phyloP scores from a whole-genome alignment of 257 asterid species.

The Penstemon davidsonii region DNA sequence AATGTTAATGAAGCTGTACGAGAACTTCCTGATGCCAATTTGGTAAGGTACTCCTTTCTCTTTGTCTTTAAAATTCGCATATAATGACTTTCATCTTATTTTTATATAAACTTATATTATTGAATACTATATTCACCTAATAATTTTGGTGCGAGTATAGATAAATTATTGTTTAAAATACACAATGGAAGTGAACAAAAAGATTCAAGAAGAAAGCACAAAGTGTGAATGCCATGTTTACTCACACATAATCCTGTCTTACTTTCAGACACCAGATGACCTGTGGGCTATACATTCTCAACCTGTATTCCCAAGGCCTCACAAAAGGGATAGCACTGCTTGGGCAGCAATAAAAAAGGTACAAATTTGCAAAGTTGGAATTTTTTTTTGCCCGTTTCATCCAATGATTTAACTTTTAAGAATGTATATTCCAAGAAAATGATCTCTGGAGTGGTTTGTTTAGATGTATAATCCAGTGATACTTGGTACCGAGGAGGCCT shows the following conservation, averaged over 20 bases:
- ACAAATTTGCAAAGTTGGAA: constrained; percentile 13
- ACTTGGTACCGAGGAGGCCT: too few species aligned
- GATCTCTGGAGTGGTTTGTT: neutral
- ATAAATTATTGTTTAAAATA: constrained; percentile 13
- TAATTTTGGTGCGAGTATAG: constrained; percentile 6
- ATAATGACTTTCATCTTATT: constrained; percentile 12
- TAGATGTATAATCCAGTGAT: neutral
- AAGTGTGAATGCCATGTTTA: constrained; percentile 16
- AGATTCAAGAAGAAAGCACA: constrained; percentile 1
- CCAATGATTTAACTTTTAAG: neutral
- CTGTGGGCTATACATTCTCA: constrained; percentile 90
- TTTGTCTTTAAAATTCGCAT: constrained; percentile 31
- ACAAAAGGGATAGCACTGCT: constrained; percentile 55
- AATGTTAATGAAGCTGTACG: constrained; percentile 94
- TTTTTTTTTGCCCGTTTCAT: neutral
- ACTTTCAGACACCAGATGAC: constrained; percentile 86
- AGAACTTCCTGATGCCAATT: constrained; percentile 99
- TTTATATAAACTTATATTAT: neutral
- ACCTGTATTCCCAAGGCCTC: constrained; percentile 85
- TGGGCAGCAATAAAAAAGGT: constrained; percentile 93
- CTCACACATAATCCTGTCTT: constrained; percentile 36
- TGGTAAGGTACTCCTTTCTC: constrained; percentile 89
- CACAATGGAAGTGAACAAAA: neutral
- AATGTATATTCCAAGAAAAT: neutral
- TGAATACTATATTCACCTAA: neutral